Conservation (phyloP, 495 filamentous ascomycete species). For the Xylaria bambusicola region DNA sequence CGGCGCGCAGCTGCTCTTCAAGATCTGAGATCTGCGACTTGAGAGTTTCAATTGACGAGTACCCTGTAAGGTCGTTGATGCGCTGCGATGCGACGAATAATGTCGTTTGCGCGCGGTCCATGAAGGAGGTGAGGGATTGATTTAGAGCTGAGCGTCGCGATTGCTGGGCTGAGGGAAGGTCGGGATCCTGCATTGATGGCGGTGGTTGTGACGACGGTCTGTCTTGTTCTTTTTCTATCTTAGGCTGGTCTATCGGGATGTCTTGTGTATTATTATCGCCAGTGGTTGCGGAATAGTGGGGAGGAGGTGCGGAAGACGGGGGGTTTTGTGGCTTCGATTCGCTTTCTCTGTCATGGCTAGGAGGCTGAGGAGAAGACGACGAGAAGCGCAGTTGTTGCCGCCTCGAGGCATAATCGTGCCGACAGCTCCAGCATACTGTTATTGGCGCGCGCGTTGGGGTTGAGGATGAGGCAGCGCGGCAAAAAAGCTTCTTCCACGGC, state of each 20-base stretch:
- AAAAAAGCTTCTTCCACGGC: constrained; percentile 22
- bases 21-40: constrained; percentile 71
- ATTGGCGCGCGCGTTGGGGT: background rate
- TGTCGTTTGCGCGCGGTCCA: constrained; percentile 87
- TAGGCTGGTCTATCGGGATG: background rate
- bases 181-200: constrained; percentile 20
- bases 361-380: constrained; percentile 24
- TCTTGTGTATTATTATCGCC: background rate
- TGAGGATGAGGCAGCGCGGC: constrained; percentile 6
- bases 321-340: background rate
- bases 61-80: constrained; percentile 91
- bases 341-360: constrained; percentile 17
- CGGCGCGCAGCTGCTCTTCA: constrained; percentile 65
- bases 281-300: background rate
- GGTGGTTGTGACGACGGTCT: constrained; percentile 1
- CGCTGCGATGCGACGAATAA: constrained; percentile 81
- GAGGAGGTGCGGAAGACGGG: background rate
- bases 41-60: constrained; percentile 86
- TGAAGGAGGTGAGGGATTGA: constrained; percentile 71
- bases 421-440: constrained; percentile 27
- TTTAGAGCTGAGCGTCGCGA: constrained; percentile 69
- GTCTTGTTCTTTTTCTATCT: constrained; percentile 4
- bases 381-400: constrained; percentile 25
- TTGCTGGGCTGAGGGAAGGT: constrained; percentile 80
- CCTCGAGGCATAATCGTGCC: constrained; percentile 11